A percentile compares a stretch with the other conserved stretches of the same genome.
Conservation (phyloP, 768 basidiomycete species). For the Strobilomyces confusus region DNA sequence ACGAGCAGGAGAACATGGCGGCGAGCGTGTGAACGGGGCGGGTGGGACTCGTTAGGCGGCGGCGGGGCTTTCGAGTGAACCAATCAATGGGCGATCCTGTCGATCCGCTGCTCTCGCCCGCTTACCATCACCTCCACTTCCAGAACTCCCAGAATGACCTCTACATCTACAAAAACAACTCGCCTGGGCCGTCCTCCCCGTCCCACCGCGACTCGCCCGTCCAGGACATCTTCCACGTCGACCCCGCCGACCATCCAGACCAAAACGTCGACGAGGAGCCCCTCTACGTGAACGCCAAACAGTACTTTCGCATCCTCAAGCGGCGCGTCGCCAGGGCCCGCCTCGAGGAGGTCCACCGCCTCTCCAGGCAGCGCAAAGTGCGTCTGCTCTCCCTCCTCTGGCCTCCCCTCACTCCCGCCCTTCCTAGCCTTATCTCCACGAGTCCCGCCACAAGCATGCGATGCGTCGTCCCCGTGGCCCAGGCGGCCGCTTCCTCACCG, state of each 20-base stretch:
- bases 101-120: slow-evolving; percentile 59
- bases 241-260: slow-evolving; percentile 34
- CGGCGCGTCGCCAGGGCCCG: slow-evolving; percentile 86
- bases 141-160: slow-evolving; percentile 25
- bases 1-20: slow-evolving; percentile 51
- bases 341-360: slow-evolving; percentile 88
- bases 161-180: slow-evolving; percentile 31
- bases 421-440: slow-evolving; percentile 90
- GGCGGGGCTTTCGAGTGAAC: slow-evolving; percentile 24
- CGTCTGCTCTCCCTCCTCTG: background rate
- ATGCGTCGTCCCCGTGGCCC: slow-evolving; percentile 96
- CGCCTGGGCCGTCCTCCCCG: slow-evolving; percentile 30
- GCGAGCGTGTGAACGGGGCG: slow-evolving; percentile 2
- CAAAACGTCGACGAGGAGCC: slow-evolving; percentile 84
- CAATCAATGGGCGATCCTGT: slow-evolving; percentile 55
- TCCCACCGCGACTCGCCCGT: slow-evolving; percentile 28
- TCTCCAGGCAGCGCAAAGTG: slow-evolving; percentile 92
- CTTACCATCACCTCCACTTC: slow-evolving; percentile 45
- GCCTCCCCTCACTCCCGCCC: slow-evolving; percentile 6
- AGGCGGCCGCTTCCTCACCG: slow-evolving; percentile 95
- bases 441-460: slow-evolving; percentile 96
- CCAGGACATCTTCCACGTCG: slow-evolving; percentile 29
- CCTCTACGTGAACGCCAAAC: slow-evolving; percentile 98
- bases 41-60: too few relatives aligned
- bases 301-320: slow-evolving; percentile 98